These are phyloP conservation scores for Colletotrichum noveboracense DNA, from an alignment of 2,329 filamentous ascomycete species.

Conservation along the genomic window DNA sequence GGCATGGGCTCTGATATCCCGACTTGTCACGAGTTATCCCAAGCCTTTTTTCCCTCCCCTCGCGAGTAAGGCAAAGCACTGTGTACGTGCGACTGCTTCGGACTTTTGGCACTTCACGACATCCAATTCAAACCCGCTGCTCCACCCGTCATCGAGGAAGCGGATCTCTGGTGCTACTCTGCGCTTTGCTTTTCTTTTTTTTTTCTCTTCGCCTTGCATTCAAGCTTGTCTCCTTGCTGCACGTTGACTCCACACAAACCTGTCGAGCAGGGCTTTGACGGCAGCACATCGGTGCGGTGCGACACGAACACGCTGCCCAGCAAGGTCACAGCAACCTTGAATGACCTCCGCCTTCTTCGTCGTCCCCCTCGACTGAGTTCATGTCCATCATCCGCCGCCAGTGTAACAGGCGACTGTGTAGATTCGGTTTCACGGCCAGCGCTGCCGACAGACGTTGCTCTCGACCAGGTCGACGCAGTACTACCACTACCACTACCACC, in stretches of 20 bases:
- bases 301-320: not conserved
- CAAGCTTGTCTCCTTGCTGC: not conserved
- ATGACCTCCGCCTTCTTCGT: not conserved
- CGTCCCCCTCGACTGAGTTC: not conserved
- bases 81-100: not conserved
- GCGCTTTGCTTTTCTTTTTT: not conserved
- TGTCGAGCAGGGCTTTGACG: not conserved
- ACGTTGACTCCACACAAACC: not conserved
- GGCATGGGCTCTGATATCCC: not conserved
- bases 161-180: not conserved
- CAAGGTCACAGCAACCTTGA: not conserved
- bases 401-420: not conserved
- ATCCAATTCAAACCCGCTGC: not conserved
- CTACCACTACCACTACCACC: not conserved
- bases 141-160: not conserved
- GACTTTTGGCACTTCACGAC: not conserved
- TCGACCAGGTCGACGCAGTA: not conserved
- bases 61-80: not conserved
- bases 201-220: not conserved
- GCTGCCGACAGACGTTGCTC: not conserved
- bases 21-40: not conserved
- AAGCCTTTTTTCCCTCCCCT: not conserved
- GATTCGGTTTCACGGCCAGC: not conserved
- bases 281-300: not conserved
- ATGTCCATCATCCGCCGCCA: not conserved